Conservation (phyloP, 306 rosid species). For the Medicago truncatula region DNA sequence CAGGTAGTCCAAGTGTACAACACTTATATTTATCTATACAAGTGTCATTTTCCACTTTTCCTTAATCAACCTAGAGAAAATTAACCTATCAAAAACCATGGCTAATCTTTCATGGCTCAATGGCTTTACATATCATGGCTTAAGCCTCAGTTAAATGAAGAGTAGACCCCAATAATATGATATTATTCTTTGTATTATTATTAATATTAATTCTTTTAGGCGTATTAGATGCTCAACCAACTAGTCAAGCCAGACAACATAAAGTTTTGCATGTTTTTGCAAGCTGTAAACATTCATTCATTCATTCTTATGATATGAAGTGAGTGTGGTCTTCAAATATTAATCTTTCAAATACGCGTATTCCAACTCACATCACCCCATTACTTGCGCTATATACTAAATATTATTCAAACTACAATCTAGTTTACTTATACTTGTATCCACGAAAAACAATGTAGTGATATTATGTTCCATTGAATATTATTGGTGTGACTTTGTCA, state of each 20-base stretch:
- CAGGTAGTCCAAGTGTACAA: background rate
- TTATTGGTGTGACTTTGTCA: conserved; percentile 33
- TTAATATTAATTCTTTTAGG: conserved; percentile 7
- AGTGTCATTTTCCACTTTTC: conserved; percentile 30
- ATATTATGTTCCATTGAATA: background rate
- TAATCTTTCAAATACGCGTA: conserved; percentile 44
- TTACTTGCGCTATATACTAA: conserved; percentile 32
- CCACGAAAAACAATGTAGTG: background rate
- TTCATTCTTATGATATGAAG: background rate
- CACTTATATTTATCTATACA: conserved; percentile 1
- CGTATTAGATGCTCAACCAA: conserved; percentile 45
- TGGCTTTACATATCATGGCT: background rate
- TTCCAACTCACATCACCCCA: conserved; percentile 26
- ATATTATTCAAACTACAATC: conserved; percentile 19
- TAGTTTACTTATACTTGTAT: background rate
- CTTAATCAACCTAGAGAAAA: conserved; percentile 3
- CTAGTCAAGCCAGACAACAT: conserved; percentile 32
- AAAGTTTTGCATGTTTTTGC: conserved; percentile 38
- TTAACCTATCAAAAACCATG: background rate
- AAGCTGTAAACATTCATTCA: conserved; percentile 43
- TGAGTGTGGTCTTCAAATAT: conserved; percentile 32
- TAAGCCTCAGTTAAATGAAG: background rate
- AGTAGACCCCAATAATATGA: conserved; percentile 21
- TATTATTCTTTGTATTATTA: background rate
- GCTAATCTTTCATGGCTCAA: conserved; percentile 17